Evolutionary conservation across 2,329 filamentous ascomycete genomes (phyloP).

Genomic region (Ilyonectria sp.): DNA sequence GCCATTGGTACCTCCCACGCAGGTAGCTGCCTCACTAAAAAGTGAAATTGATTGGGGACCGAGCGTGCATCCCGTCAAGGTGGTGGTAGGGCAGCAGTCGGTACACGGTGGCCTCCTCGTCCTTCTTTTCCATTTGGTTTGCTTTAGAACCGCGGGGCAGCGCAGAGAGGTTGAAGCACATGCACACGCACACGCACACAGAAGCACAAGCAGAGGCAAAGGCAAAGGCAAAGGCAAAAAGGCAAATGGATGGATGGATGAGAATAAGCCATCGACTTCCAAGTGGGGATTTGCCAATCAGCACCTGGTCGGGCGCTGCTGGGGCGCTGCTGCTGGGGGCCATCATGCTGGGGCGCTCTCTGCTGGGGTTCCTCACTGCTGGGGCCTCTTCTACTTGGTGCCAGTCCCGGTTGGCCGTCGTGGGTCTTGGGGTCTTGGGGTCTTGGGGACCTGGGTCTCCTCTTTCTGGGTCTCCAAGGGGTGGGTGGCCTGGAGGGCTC

Average conservation of each 20-base stretch:
- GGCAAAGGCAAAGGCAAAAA: not conserved
- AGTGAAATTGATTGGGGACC: not conserved
- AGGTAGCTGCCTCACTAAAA: not conserved
- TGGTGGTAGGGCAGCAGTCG: not conserved
- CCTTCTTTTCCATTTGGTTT: not conserved
- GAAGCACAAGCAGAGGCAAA: not conserved
- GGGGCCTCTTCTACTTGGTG: slow-evolving; percentile 13
- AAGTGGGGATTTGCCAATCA: slow-evolving; percentile 31
- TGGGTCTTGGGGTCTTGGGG: slow-evolving; percentile 7
- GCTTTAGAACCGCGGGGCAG: not conserved
- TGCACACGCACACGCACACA: not conserved
- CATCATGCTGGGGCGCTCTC: slow-evolving; percentile 5
- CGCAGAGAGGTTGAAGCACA: not conserved
- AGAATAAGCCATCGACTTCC: slow-evolving; percentile 8
- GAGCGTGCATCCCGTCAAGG: not conserved
- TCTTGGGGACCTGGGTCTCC: not conserved
- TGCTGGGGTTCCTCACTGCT: slow-evolving; percentile 16
- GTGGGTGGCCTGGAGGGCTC: slow-evolving; percentile 5
- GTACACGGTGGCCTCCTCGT: not conserved
- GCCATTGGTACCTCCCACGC: too few relatives aligned
- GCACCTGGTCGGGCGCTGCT: slow-evolving; percentile 29
- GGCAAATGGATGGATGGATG: slow-evolving; percentile 16
- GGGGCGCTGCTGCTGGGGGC: slow-evolving; percentile 22
- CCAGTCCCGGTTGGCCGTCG: slow-evolving; percentile 11
- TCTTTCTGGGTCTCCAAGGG: not conserved